These are phyloP conservation scores for Didymella lethalis DNA, from an alignment of 2,329 filamentous ascomycete genomes.

Conservation along the genomic window DNA sequence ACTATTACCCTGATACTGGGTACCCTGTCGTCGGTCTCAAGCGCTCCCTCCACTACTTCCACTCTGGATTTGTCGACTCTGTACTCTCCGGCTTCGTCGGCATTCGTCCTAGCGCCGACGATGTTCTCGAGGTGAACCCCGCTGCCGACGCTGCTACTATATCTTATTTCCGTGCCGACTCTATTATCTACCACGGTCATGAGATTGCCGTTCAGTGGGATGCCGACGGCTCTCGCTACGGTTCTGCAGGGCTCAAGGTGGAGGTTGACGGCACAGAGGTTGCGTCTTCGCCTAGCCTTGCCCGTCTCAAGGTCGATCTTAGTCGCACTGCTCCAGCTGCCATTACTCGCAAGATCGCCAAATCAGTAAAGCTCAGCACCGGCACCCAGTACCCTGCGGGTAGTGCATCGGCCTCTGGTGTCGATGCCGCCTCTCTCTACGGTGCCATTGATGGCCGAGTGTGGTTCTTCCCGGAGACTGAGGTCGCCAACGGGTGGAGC, in stretches of 20 bases:
- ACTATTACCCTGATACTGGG: conserved; percentile 55
- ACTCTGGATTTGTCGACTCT: conserved; percentile 55
- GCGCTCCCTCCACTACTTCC: conserved; percentile 57
- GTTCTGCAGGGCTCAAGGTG: conserved; percentile 43
- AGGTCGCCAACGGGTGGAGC: conserved; percentile 52
- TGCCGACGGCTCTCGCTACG: conserved; percentile 44
- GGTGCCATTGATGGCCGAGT: conserved; percentile 52
- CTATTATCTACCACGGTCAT: conserved; percentile 54
- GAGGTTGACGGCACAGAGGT: conserved; percentile 49
- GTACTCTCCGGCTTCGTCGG: conserved; percentile 55
- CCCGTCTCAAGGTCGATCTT: conserved; percentile 36
- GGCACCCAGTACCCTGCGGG: conserved; percentile 43
- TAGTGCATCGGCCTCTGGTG: conserved; percentile 40
- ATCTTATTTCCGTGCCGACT: conserved; percentile 54
- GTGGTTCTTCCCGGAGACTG: conserved; percentile 50
- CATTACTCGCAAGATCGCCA: conserved; percentile 45
- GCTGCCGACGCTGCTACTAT: conserved; percentile 44
- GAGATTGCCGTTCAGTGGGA: conserved; percentile 56
- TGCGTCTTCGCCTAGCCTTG: conserved; percentile 38
- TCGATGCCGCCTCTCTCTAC: conserved; percentile 39
- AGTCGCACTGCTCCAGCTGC: conserved; percentile 31
- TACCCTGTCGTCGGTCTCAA: conserved; percentile 54
- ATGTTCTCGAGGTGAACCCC: conserved; percentile 54
- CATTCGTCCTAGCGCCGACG: conserved; percentile 51
- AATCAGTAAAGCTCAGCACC: conserved; percentile 48